Base-by-base conservation (phyloP, 805 yeast species). In the Zygosaccharomyces lentus region DNA sequence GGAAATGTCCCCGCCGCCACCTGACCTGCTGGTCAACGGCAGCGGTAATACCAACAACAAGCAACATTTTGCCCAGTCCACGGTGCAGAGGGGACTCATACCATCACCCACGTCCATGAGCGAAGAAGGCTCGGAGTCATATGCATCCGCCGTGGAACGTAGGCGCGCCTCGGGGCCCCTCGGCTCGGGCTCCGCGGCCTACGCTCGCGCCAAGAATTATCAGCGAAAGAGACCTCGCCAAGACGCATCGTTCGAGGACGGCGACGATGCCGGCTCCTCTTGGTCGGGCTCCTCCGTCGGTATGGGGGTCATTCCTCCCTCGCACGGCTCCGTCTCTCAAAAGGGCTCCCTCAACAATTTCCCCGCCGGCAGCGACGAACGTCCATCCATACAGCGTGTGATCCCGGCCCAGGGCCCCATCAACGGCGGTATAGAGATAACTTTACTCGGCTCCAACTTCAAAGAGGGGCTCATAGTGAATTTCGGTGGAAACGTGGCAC, bases 371-470 rank as follows among this genome's bases (percentile, higher is more conserved):
- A 19, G 21, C 21, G 21, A 19, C 24, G 39, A 25, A 2, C 31
- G 24, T 26, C 95, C 95, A 1, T 62, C 75, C 0, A 82, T 91
- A 43, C 91, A 88, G 63, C 75, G 96, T 48, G 84, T 93, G 9
- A 90, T 93, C 47, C 99, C 99, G 1, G 84, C 95, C 0, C 93
- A 87, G 64, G 99, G 99, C 2, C 96, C 97, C 8, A 77, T 89
- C 9, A 76, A 96, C 52, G 99, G 99, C 54, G 99, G 99, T 13
- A 83, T 90, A 35, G 99, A 93, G 64, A 87, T 93, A 6, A 93
- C 99, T 0, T 69, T 93, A 41, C 71, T 93, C 36, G 99, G 99
- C 2, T 76, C 82, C 40, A 86, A 88, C 48, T 93, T 93, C 73
- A 80, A 82, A 44, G 85, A 84, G 13, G 96, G 95, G 0, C 70